These are phyloP conservation scores for Rosa hybrid DNA, from an alignment of 331 rosid species.

Conservation along the genomic window DNA sequence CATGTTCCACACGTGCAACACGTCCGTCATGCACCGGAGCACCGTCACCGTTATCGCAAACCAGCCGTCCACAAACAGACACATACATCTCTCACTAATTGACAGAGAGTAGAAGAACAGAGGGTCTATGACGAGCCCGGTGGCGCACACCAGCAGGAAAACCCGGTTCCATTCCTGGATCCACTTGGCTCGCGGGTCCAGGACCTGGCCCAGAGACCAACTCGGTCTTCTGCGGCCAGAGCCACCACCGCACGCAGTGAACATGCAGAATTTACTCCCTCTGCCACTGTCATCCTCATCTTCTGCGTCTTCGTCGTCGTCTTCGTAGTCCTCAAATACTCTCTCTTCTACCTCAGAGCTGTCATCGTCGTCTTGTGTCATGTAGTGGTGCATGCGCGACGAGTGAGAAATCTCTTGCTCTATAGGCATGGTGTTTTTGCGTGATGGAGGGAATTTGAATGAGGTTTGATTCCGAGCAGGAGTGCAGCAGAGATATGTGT, in stretches of 20 bases:
- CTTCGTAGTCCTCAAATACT: conserved; percentile 19
- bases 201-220: conserved; percentile 33
- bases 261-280: neutral
- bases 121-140: conserved; percentile 86
- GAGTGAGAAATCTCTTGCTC: conserved; percentile 34
- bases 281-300: conserved; percentile 6
- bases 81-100: conserved; percentile 72
- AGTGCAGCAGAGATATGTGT: neutral
- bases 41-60: conserved; percentile 80
- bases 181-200: conserved; percentile 70
- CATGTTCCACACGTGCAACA: conserved; percentile 90
- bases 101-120: conserved; percentile 82
- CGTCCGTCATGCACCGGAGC: conserved; percentile 93
- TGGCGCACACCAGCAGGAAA: conserved; percentile 64
- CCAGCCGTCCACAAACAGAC: conserved; percentile 90
- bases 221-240: conserved; percentile 15
- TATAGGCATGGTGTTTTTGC: conserved; percentile 46
- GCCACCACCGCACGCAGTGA: conserved; percentile 4
- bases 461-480: neutral
- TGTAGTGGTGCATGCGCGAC: conserved; percentile 35
- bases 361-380: conserved; percentile 26
- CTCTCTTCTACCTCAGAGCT: neutral
- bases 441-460: neutral
- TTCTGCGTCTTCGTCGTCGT: neutral
- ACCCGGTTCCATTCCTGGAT: conserved; percentile 83